Evolutionary conservation across 208 protist species (phyloP).

Genomic region (Porcisia hertigi): DNA sequence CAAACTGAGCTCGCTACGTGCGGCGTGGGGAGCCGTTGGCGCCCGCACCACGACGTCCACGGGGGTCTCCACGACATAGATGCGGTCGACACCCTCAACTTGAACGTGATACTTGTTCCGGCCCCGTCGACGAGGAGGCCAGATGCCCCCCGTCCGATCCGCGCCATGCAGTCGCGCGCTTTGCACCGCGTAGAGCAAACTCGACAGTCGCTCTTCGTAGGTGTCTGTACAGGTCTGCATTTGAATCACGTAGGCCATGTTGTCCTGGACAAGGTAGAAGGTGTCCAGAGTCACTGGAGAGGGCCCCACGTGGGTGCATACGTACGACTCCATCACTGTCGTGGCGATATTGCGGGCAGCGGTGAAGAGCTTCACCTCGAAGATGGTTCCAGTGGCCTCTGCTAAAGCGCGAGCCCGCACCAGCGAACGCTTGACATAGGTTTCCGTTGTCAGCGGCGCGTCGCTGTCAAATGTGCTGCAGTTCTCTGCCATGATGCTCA

Average conservation of each 20-base stretch:
- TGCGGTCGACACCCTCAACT: background rate
- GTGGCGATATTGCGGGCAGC: slow-evolving; percentile 52
- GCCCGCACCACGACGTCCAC: slow-evolving; percentile 7
- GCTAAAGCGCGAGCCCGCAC: slow-evolving; percentile 28
- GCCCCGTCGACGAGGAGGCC: background rate
- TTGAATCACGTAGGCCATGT: slow-evolving; percentile 56
- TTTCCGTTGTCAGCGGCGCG: slow-evolving; percentile 29
- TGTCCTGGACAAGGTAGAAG: slow-evolving; percentile 49
- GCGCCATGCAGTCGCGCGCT: slow-evolving; percentile 37
- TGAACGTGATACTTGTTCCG: slow-evolving; percentile 11
- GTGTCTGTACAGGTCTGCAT: slow-evolving; percentile 44
- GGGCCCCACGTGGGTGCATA: slow-evolving; percentile 45
- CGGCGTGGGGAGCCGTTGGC: too few species aligned
- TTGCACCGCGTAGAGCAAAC: slow-evolving; percentile 51
- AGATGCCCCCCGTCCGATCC: background rate
- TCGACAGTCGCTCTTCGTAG: slow-evolving; percentile 46
- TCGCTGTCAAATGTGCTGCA: slow-evolving; percentile 14
- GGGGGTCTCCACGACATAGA: slow-evolving; percentile 15
- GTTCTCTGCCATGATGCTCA: slow-evolving; percentile 58
- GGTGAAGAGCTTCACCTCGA: slow-evolving; percentile 50
- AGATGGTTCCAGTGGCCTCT: slow-evolving; percentile 42
- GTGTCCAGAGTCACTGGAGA: slow-evolving; percentile 39
- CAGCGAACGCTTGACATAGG: slow-evolving; percentile 47
- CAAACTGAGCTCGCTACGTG: slow-evolving; percentile 11
- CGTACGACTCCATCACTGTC: slow-evolving; percentile 60